Evolutionary conservation across 139 green algal genomes (phyloP).

Genomic region (Chlorella sp.): DNA sequence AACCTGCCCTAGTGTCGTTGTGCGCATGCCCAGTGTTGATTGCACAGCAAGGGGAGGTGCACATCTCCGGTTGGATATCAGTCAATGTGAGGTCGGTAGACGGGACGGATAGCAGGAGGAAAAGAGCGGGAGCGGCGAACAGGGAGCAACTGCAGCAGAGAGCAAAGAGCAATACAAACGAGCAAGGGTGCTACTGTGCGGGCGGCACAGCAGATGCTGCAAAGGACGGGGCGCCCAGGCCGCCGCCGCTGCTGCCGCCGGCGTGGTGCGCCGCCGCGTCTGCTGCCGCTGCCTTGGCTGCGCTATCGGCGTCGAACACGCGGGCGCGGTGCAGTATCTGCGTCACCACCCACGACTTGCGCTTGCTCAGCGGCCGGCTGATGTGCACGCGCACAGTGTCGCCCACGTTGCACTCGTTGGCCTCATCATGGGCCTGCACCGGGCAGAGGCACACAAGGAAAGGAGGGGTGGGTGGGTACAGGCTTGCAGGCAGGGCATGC

Average conservation of each 20-base stretch:
- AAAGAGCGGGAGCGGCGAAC: not conserved
- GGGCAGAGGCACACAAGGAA: no score
- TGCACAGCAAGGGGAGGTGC: not conserved
- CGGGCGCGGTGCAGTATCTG: constrained; percentile 56
- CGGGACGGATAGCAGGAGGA: not conserved
- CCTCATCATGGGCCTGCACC: constrained; percentile 66
- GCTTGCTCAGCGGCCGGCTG: constrained; percentile 69
- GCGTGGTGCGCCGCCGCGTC: constrained; percentile 17
- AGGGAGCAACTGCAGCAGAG: not conserved
- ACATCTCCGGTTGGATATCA: not conserved
- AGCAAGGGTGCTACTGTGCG: not conserved
- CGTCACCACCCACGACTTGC: constrained; percentile 60
- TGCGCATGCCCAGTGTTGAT: not conserved
- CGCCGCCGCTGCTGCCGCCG: constrained; percentile 3
- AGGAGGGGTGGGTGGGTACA: no score
- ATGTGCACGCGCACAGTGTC: constrained; percentile 66
- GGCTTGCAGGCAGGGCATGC: no score
- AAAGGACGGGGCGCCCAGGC: constrained; percentile 27
- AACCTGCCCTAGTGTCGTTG: not conserved
- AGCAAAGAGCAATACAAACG: no score
- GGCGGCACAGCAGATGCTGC: constrained; percentile 20
- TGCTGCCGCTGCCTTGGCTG: constrained; percentile 37
- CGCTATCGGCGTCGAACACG: constrained; percentile 53
- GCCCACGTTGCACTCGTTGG: constrained; percentile 66
- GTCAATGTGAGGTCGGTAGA: not conserved